These are phyloP conservation scores for Aeschynomene evenia DNA, from an alignment of 306 rosid species.

Conservation along the genomic window DNA sequence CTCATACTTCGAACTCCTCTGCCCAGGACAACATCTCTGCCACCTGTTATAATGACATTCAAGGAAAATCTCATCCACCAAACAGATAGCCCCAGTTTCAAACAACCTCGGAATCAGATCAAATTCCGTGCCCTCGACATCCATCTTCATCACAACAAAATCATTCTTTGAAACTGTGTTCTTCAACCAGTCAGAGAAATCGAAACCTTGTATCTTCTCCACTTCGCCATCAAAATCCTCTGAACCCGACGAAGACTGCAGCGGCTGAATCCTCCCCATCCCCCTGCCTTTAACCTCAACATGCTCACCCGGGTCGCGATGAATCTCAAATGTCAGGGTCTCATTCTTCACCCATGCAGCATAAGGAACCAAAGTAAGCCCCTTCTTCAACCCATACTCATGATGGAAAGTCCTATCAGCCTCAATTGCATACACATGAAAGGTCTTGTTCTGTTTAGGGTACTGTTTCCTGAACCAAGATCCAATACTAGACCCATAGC, in stretches of 20 bases:
- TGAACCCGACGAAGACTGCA: slow-evolving; percentile 19
- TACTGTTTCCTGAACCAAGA: slow-evolving; percentile 98
- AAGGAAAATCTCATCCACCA: slow-evolving; percentile 89
- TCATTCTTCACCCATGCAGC: slow-evolving; percentile 99
- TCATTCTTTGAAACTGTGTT: slow-evolving; percentile 64
- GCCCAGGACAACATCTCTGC: slow-evolving; percentile 96
- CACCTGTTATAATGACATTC: slow-evolving; percentile 97
- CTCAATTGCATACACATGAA: slow-evolving; percentile 86
- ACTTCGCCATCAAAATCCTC: slow-evolving; percentile 61
- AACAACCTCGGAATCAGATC: slow-evolving; percentile 81
- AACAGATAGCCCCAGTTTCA: slow-evolving; percentile 86
- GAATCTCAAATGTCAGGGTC: slow-evolving; percentile 74
- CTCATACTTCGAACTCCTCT: slow-evolving; percentile 85
- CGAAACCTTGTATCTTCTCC: slow-evolving; percentile 81
- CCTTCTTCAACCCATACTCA: slow-evolving; percentile 74
- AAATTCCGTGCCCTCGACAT: slow-evolving; percentile 93
- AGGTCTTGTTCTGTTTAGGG: slow-evolving; percentile 92
- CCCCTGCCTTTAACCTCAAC: slow-evolving; percentile 72
- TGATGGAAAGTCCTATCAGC: slow-evolving; percentile 83
- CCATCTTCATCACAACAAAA: slow-evolving; percentile 99
- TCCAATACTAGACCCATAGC: slow-evolving; percentile 93
- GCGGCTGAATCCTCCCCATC: slow-evolving; percentile 94
- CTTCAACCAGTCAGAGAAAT: slow-evolving; percentile 83
- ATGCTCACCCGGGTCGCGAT: slow-evolving; percentile 71
- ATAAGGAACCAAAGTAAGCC: slow-evolving; percentile 67